Evolutionary conservation across 176 grass and related monocot species (phyloP).

Genomic region (Triticum aestivum): DNA sequence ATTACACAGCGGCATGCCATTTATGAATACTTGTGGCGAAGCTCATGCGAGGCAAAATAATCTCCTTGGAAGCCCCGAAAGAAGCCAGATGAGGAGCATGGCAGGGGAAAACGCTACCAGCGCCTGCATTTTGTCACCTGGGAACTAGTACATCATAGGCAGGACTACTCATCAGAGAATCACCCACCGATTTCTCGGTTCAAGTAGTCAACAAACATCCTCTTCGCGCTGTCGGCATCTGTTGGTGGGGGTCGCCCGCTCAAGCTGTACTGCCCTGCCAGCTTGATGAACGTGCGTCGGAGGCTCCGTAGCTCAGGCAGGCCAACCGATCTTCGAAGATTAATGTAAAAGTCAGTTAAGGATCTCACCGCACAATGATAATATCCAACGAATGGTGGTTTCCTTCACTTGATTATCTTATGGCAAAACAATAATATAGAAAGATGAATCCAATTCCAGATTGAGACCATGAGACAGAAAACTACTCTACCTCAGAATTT

Average conservation of each 20-base stretch:
- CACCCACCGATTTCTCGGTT: conserved; percentile 72
- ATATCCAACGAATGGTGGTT: background rate
- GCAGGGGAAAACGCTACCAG: background rate
- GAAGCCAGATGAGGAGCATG: background rate
- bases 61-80: background rate
- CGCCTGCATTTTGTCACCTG: background rate
- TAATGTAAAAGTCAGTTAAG: conserved; percentile 76
- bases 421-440: too few relatives aligned
- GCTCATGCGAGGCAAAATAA: background rate
- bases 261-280: conserved; percentile 79
- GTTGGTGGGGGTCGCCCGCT: conserved; percentile 81
- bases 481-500: background rate
- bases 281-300: conserved; percentile 80
- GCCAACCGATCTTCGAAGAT: conserved; percentile 69
- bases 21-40: background rate
- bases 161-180: background rate
- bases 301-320: conserved; percentile 85
- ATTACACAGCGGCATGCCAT: background rate
- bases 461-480: background rate
- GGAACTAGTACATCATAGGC: background rate
- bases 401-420: background rate
- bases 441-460: too few relatives aligned
- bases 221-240: conserved; percentile 75
- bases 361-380: conserved; percentile 11
- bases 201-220: conserved; percentile 92